Evolutionary conservation across 148 eudicot genomes (phyloP).

Genomic region (Pouteria glomerata): DNA sequence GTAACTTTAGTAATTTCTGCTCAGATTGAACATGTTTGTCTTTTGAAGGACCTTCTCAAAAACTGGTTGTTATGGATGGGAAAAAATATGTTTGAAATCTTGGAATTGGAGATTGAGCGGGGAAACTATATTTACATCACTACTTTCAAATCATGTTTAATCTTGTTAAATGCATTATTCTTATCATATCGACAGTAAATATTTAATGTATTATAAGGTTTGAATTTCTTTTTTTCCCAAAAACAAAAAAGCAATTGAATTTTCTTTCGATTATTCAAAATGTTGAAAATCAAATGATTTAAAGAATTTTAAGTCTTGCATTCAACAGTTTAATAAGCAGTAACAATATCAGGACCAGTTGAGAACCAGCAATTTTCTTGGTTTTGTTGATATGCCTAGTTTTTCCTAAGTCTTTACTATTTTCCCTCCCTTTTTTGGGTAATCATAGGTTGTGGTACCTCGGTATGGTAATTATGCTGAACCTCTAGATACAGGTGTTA

Average conservation of each 20-base stretch:
- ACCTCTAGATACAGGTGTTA: slow-evolving; percentile 61
- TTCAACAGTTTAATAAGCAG: background rate
- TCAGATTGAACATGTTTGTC: background rate
- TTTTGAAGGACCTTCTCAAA: background rate
- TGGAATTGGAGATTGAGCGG: background rate
- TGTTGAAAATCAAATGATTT: background rate
- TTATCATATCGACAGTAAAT: background rate
- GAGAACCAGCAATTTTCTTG: background rate
- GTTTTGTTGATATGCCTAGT: background rate
- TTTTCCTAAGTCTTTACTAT: background rate
- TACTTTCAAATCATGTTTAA: background rate
- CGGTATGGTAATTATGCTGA: slow-evolving; percentile 78
- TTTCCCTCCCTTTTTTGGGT: too few relatives aligned
- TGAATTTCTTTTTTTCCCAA: background rate
- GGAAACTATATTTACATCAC: background rate
- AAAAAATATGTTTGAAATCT: background rate
- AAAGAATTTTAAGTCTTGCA: background rate
- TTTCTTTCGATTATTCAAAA: background rate
- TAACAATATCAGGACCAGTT: background rate
- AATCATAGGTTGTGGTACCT: slow-evolving; percentile 73
- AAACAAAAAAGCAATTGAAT: background rate
- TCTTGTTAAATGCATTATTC: background rate
- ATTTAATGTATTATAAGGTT: background rate
- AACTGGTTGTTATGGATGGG: background rate
- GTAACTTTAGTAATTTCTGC: slow-evolving; percentile 35